These are phyloP conservation scores for Pyrrhoderma lamaoense DNA, from an alignment of 1,284 basidiomycete genomes.

Conservation along the genomic window DNA sequence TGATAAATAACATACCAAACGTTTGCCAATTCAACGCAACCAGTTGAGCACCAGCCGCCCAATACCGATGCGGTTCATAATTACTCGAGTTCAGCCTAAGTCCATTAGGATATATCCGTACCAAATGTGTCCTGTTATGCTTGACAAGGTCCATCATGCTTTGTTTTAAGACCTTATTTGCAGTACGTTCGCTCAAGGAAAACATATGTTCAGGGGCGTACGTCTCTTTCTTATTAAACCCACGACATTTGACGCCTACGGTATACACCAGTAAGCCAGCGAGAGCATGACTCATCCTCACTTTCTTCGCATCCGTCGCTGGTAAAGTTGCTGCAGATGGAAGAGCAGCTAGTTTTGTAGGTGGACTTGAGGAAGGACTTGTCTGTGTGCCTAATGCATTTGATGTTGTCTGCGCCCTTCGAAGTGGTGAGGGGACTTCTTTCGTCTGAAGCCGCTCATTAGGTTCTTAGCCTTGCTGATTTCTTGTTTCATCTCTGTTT, in stretches of 20 bases:
- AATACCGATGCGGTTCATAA: slow-evolving; percentile 85
- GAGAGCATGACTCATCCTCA: slow-evolving; percentile 69
- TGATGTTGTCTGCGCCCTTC: slow-evolving; percentile 3
- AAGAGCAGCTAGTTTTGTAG: background rate
- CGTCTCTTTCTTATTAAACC: slow-evolving; percentile 83
- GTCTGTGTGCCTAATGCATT: background rate
- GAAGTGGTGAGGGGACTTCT: slow-evolving; percentile 18
- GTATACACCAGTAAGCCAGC: slow-evolving; percentile 87
- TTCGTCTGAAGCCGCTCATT: slow-evolving; percentile 27
- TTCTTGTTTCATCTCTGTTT: slow-evolving; percentile 15
- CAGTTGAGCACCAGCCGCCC: slow-evolving; percentile 88
- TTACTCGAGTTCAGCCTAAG: slow-evolving; percentile 80
- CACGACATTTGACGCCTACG: slow-evolving; percentile 90
- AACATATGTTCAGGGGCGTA: slow-evolving; percentile 91
- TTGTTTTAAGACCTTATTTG: slow-evolving; percentile 57
- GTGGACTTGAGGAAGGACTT: background rate
- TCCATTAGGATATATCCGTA: slow-evolving; percentile 88
- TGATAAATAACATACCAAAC: slow-evolving; percentile 56
- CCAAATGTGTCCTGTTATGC: slow-evolving; percentile 82
- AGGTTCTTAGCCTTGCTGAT: slow-evolving; percentile 14
- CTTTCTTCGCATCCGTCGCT: slow-evolving; percentile 30
- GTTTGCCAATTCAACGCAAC: slow-evolving; percentile 99
- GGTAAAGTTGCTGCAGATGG: background rate
- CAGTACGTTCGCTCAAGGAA: slow-evolving; percentile 85
- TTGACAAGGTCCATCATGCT: slow-evolving; percentile 74